phyloP scores from a whole-genome alignment of 202 grass and related monocot genomes.

The Alloteropsis angusta region DNA sequence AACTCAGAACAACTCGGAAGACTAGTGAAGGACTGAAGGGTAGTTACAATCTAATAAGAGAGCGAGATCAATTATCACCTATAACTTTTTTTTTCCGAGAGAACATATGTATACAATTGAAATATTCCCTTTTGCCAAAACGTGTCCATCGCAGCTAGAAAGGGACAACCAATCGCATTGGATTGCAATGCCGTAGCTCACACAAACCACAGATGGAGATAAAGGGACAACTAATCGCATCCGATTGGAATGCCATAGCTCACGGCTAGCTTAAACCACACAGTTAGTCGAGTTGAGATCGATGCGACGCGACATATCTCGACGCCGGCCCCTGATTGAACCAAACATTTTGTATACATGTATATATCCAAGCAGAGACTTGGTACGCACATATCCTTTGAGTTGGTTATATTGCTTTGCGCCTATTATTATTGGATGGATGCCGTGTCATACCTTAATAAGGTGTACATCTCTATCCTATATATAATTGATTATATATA shows the following conservation, averaged over 20 bases:
- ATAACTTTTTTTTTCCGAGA: neutral
- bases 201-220: neutral
- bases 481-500: neutral
- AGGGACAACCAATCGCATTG: neutral
- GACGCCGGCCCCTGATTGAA: neutral
- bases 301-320: neutral
- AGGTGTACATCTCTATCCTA: neutral
- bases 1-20: neutral
- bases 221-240: constrained; percentile 8
- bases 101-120: neutral
- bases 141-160: neutral
- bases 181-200: neutral
- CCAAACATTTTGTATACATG: neutral
- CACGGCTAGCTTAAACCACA: neutral
- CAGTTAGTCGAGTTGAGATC: neutral
- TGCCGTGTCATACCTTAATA: neutral
- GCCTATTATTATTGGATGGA: neutral
- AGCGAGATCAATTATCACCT: neutral
- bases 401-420: neutral
- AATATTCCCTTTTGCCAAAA: neutral
- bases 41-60: neutral
- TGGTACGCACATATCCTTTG: neutral
- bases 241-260: constrained; percentile 14
- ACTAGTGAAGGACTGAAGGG: neutral
- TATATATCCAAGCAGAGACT: neutral